These are phyloP conservation scores for Fusarium papillatum DNA, from an alignment of 2,329 filamentous ascomycete species.

Conservation along the genomic window DNA sequence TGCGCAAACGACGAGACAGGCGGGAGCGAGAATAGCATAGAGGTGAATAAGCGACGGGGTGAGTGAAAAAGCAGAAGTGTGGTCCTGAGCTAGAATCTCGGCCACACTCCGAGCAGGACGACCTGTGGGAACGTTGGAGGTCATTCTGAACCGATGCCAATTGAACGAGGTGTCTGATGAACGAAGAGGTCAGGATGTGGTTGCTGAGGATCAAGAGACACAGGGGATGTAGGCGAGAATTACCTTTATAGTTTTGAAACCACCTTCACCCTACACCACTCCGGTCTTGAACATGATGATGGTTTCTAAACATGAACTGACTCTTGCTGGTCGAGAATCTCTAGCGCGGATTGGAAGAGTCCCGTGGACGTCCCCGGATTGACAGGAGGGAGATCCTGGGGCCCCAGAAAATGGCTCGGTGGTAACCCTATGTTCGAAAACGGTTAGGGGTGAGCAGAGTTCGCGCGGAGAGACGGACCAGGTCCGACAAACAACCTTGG, in stretches of 20 bases:
- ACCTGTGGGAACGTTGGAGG: not conserved
- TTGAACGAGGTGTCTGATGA: not conserved
- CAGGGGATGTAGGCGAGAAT: not conserved
- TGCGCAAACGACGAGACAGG: constrained; percentile 36
- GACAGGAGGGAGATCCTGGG: not conserved
- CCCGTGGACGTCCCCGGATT: not conserved
- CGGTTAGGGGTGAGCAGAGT: not conserved
- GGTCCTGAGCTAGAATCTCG: constrained; percentile 22
- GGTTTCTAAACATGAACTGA: not conserved
- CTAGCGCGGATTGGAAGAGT: not conserved
- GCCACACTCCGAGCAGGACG: constrained; percentile 22
- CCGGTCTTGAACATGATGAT: not conserved
- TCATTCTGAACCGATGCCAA: not conserved
- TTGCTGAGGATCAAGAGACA: not conserved
- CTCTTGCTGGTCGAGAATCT: not conserved
- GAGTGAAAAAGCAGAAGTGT: constrained; percentile 16
- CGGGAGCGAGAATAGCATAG: constrained; percentile 26
- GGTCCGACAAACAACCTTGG: not conserved
- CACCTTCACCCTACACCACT: not conserved
- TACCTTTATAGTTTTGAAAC: not conserved
- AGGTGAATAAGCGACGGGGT: constrained; percentile 20
- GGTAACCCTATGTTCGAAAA: not conserved
- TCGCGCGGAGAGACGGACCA: constrained; percentile 1
- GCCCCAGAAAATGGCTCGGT: constrained; percentile 1
- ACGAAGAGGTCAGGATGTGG: not conserved